Evolutionary conservation across 1,284 basidiomycete species (phyloP).

Genomic region (Cryptococcus jaspeensis): DNA sequence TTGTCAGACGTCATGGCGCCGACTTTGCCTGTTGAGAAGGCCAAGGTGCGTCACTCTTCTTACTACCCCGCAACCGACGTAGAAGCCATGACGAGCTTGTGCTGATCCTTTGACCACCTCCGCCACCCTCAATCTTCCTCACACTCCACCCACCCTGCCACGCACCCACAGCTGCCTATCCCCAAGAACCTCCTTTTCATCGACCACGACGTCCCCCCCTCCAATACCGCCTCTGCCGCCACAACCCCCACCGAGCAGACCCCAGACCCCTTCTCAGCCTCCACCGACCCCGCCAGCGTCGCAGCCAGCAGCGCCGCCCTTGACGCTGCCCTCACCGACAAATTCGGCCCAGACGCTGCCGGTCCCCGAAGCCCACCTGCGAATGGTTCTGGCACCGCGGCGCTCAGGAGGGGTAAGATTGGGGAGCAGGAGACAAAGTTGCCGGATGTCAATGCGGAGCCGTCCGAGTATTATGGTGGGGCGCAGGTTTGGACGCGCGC

Average conservation of each 20-base stretch:
- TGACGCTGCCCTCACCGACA: constrained; percentile 1
- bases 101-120: too few relatives aligned
- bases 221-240: constrained; percentile 20
- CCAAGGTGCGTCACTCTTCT: not conserved
- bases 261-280: constrained; percentile 20
- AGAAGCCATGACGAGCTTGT: too few relatives aligned
- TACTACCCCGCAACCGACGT: not conserved
- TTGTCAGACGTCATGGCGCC: too few relatives aligned
- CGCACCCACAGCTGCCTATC: constrained; percentile 34
- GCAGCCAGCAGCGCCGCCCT: not conserved
- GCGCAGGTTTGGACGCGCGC: constrained; percentile 71
- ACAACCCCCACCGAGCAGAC: constrained; percentile 32
- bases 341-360: not conserved
- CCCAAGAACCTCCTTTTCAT: constrained; percentile 46
- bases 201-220: constrained; percentile 34
- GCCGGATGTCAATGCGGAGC: constrained; percentile 62
- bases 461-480: constrained; percentile 77
- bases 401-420: constrained; percentile 21
- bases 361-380: constrained; percentile 7
- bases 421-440: constrained; percentile 27
- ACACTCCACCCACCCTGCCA: too few relatives aligned
- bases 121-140: too few relatives aligned
- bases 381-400: not conserved
- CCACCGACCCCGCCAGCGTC: constrained; percentile 1
- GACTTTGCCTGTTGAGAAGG: not conserved